phyloP scores from a whole-genome alignment of 176 grass and related monocot genomes.

The Areca catechu region DNA sequence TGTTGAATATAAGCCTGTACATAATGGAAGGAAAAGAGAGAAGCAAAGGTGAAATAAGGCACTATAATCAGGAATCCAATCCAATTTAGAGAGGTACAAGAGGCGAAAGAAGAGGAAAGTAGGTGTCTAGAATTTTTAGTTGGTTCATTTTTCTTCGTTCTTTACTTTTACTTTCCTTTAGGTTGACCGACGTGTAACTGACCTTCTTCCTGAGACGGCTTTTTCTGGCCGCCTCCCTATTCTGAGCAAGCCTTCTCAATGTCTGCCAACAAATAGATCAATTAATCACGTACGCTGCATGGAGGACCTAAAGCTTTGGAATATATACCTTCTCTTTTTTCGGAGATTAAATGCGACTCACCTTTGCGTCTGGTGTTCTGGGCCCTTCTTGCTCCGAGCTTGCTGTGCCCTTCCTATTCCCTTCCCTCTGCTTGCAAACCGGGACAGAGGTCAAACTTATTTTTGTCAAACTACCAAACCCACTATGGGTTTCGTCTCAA shows the following conservation, averaged over 20 bases:
- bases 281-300: neutral
- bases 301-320: too few relatives aligned
- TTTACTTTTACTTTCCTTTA: constrained; percentile 7
- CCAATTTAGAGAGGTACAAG: too few relatives aligned
- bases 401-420: constrained; percentile 54
- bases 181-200: neutral
- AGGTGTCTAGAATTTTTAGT: too few relatives aligned
- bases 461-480: too few relatives aligned
- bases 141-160: neutral
- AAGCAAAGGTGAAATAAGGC: constrained; percentile 15
- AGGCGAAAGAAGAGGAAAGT: too few relatives aligned
- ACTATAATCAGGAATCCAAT: neutral
- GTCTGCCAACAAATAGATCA: constrained; percentile 29
- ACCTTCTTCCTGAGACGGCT: constrained; percentile 96
- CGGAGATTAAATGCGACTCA: constrained; percentile 8
- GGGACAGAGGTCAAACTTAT: too few relatives aligned
- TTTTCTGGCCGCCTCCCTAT: constrained; percentile 91
- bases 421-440: constrained; percentile 44
- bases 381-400: constrained; percentile 48
- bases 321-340: too few relatives aligned
- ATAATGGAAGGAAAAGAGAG: constrained; percentile 2
- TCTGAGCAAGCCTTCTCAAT: constrained; percentile 83
- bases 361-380: constrained; percentile 62
- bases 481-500: too few relatives aligned
- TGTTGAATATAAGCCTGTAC: constrained; percentile 57